Percentiles rank a stretch among this genome's conserved stretches.
Evolutionary conservation across 2,329 filamentous ascomycete genomes (phyloP).

Genomic region (Pseudogymnoascus sp.): DNA sequence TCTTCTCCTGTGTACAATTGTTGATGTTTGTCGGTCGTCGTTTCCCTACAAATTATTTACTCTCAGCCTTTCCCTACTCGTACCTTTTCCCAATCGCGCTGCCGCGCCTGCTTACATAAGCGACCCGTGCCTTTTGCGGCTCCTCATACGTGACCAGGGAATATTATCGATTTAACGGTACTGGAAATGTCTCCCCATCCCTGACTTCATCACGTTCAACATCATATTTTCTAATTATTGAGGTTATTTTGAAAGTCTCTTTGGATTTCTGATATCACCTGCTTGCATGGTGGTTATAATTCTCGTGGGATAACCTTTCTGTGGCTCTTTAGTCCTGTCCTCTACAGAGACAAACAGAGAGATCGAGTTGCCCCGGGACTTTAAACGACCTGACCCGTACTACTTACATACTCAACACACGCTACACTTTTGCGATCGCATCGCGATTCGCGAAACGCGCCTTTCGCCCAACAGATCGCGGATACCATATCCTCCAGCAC

Average conservation of each 20-base stretch:
- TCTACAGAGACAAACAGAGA: background rate
- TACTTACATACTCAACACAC: background rate
- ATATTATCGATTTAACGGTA: background rate
- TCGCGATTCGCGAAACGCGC: conserved; percentile 18
- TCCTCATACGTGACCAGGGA: background rate
- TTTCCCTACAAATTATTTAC: background rate
- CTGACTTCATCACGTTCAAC: background rate
- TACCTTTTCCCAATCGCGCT: background rate
- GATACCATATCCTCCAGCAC: conserved; percentile 11
- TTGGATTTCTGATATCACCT: background rate
- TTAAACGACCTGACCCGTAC: background rate
- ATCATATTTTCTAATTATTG: conserved; percentile 7
- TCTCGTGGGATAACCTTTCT: background rate
- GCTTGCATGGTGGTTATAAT: background rate
- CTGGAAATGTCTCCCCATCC: background rate
- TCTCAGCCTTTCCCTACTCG: background rate
- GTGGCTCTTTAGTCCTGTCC: background rate
- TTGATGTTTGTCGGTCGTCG: background rate
- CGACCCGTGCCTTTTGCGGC: background rate
- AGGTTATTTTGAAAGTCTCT: background rate
- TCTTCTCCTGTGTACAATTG: background rate
- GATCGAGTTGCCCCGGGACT: background rate
- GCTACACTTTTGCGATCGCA: conserved; percentile 12
- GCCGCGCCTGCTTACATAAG: background rate
- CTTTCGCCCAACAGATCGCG: conserved; percentile 9